Evolutionary conservation across 345 rosid species (phyloP).

Genomic region (Mangifera indica): DNA sequence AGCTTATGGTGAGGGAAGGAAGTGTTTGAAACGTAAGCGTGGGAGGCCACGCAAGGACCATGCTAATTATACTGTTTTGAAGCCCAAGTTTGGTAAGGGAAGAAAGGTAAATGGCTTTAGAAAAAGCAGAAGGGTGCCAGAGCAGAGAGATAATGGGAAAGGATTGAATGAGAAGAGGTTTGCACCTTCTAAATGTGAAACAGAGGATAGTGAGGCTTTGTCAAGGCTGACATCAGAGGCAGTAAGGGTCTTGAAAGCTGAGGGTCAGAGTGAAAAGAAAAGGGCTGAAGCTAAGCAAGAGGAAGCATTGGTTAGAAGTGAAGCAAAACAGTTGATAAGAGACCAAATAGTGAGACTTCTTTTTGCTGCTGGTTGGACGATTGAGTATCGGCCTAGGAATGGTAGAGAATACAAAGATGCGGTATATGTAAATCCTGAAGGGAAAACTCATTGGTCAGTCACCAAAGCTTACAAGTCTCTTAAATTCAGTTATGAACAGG

Average conservation of each 20-base stretch:
- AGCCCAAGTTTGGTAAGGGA: constrained; percentile 17
- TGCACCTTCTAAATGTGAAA: constrained; percentile 14
- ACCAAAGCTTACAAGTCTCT: constrained; percentile 77
- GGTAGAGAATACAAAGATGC: constrained; percentile 68
- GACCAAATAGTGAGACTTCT: constrained; percentile 66
- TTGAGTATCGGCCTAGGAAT: constrained; percentile 72
- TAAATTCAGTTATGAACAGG: constrained; percentile 48
- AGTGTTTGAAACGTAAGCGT: constrained; percentile 21
- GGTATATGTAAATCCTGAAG: constrained; percentile 89
- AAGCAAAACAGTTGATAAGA: constrained; percentile 55
- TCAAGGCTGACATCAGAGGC: constrained; percentile 5
- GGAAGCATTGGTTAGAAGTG: constrained; percentile 21
- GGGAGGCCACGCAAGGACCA: constrained; percentile 37
- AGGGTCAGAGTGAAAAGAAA: constrained; percentile 19
- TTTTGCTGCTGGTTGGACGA: constrained; percentile 81
- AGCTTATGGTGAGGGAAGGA: constrained; percentile 2
- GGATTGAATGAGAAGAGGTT: constrained; percentile 22
- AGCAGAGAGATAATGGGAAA: constrained; percentile 14
- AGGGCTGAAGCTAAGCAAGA: constrained; percentile 18
- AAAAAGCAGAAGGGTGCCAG: constrained; percentile 25
- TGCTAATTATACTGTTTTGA: neutral
- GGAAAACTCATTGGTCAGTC: constrained; percentile 93
- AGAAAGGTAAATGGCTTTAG: constrained; percentile 29
- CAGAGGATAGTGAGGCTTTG: constrained; percentile 13
- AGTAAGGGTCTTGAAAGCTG: constrained; percentile 19